phyloP scores from a whole-genome alignment of 306 rosid species.

The Oemleria cerasiformis region DNA sequence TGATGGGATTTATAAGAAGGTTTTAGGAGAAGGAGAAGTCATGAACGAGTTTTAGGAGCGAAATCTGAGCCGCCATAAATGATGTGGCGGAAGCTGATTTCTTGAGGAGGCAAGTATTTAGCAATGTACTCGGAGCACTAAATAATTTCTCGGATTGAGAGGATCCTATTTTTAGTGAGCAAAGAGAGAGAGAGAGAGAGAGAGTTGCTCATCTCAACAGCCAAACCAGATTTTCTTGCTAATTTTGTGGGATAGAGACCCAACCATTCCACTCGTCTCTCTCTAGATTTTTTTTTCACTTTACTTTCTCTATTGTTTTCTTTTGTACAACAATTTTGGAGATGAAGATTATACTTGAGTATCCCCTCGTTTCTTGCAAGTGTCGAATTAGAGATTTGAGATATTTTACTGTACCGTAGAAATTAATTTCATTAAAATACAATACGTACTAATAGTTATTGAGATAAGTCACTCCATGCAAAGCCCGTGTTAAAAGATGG shows the following conservation, averaged over 20 bases:
- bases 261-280: not conserved
- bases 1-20: not conserved
- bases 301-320: not conserved
- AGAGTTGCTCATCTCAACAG: slow-evolving; percentile 27
- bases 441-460: not conserved
- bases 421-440: too few relatives aligned
- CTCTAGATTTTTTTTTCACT: not conserved
- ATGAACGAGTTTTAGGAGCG: slow-evolving; percentile 18
- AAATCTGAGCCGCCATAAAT: slow-evolving; percentile 38
- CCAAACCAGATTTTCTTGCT: slow-evolving; percentile 36
- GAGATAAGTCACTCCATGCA: not conserved
- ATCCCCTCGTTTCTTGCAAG: too few relatives aligned
- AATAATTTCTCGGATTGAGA: not conserved
- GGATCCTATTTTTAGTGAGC: slow-evolving; percentile 30
- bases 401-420: too few relatives aligned
- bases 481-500: not conserved
- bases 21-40: not conserved
- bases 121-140: too few relatives aligned
- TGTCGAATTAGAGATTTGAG: too few relatives aligned
- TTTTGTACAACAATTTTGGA: too few relatives aligned
- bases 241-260: slow-evolving; percentile 30
- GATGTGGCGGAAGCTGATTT: slow-evolving; percentile 22
- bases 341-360: too few relatives aligned
- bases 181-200: not conserved
- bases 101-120: not conserved